Evolutionary conservation across 1,139 yeast genomes (phyloP), one percentile per base, ranked within the genome.

Genomic region (Protomyces pachydermus): DNA sequence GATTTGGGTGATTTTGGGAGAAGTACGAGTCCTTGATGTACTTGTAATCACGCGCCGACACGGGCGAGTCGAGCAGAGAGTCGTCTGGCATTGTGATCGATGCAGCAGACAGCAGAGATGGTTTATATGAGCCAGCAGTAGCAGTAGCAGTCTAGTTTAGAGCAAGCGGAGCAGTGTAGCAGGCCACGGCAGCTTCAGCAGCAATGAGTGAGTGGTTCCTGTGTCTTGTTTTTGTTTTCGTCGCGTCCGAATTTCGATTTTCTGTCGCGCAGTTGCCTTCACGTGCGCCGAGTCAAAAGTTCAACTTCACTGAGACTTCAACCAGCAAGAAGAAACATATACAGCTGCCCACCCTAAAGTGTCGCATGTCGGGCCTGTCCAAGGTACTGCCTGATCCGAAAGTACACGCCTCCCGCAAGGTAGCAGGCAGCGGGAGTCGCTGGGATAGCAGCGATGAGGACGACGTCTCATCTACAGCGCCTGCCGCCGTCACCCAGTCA

Each of bases 1-100:
- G 42, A 18, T 55, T 58, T 16, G 62, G 62, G 42, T 58, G 62
- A 38, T 58, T 58, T 28, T 52, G 50, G 9, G 62, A 58, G 18
- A 52, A 35, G 35, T 45, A 38, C 10, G 62, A 58, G 53, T 58
- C 62, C 18, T 38, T n/a, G n/a, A 39, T 50, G 56, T 55, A 58
- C 25, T 38, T 45, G 42, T 38, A 58, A 18, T 58, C 45, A 18
- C 48, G 48, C 34, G 34, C 16, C 10, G 62, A 58, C 39, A 38
- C 14, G 42, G 54, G 52, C 23, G 56, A 37, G 46, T 58, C 62
- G 23, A 52, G 42, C 42, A 58, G 25, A 9, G 62, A 58, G 16
- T 52, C 37, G 37, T 58, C 56, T 25, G 37, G 42, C 23, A 42
- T 42, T 1, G 20, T n/a, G 16, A 12, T 1, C 4, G 4, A 4